A percentile compares a stretch with the other conserved stretches of the same genome.
phyloP scores from a whole-genome alignment of 768 basidiomycete genomes.

The Austroboletus eburneus region DNA sequence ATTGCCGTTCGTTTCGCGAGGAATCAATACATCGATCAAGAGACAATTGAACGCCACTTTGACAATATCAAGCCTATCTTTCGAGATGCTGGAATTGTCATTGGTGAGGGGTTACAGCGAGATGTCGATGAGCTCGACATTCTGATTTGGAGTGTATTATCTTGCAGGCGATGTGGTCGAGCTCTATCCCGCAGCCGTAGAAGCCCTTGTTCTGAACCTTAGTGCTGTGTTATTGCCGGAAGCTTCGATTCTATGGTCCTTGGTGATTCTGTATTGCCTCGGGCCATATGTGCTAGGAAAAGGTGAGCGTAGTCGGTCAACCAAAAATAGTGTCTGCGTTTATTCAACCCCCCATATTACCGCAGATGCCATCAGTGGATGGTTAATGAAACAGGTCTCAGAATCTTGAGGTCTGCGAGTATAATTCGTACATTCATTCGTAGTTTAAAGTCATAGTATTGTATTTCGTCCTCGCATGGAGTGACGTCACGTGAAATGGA shows the following conservation, averaged over 20 bases:
- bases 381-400: constrained; percentile 7
- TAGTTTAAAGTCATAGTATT: not conserved
- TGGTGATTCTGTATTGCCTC: constrained; percentile 12
- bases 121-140: not conserved
- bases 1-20: not conserved
- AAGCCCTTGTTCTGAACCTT: constrained; percentile 11
- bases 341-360: not conserved
- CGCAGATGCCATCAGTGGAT: constrained; percentile 11
- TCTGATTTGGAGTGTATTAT: not conserved
- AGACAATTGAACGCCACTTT: constrained; percentile 5
- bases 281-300: constrained; percentile 14
- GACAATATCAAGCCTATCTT: not conserved
- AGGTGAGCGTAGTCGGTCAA: not conserved
- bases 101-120: constrained; percentile 5
- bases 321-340: not conserved
- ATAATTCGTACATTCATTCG: not conserved
- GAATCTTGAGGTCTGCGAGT: not conserved
- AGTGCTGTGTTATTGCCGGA: constrained; percentile 8
- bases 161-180: constrained; percentile 13
- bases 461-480: not conserved
- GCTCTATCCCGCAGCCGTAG: constrained; percentile 10
- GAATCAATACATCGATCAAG: not conserved
- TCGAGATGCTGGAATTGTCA: constrained; percentile 3
- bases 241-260: constrained; percentile 6
- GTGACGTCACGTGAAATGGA: not conserved